Conservation (phyloP, 768 basidiomycete species). For the Phaffia tasmanica region DNA sequence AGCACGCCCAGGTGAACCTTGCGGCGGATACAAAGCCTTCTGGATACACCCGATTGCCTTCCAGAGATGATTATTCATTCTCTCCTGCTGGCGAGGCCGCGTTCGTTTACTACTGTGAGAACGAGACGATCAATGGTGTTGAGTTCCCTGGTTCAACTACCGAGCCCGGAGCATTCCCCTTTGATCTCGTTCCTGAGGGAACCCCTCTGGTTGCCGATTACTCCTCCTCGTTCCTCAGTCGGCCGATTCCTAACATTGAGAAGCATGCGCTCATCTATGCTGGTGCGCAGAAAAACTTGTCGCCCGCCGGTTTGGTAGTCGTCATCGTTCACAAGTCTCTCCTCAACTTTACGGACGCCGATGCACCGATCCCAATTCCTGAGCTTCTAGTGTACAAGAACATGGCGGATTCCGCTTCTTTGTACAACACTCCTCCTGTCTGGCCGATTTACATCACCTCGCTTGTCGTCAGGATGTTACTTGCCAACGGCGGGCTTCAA, state of each 20-base stretch:
- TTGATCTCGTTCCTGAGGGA: constrained; percentile 53
- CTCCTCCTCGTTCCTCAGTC: constrained; percentile 91
- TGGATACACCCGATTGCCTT: constrained; percentile 58
- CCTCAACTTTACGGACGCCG: constrained; percentile 55
- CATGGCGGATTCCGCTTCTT: constrained; percentile 56
- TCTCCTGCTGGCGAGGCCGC: constrained; percentile 56
- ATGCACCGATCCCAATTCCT: constrained; percentile 55
- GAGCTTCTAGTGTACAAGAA: constrained; percentile 70
- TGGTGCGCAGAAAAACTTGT: constrained; percentile 95
- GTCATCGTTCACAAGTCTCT: constrained; percentile 92
- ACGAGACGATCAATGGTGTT: constrained; percentile 94
- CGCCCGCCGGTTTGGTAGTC: constrained; percentile 84
- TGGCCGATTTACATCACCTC: constrained; percentile 82
- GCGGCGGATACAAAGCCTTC: constrained; percentile 55
- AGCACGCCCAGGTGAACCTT: constrained; percentile 48
- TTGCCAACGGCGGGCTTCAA: constrained; percentile 33
- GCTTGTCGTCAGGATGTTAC: constrained; percentile 62
- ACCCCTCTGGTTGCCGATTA: constrained; percentile 84
- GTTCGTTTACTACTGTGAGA: constrained; percentile 96
- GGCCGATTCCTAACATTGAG: constrained; percentile 73
- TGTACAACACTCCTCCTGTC: constrained; percentile 90
- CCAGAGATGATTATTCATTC: constrained; percentile 61
- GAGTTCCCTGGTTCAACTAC: constrained; percentile 59
- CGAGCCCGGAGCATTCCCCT: constrained; percentile 64
- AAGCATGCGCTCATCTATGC: constrained; percentile 92